Conservation (phyloP, 805 yeast genomes). For the Candida montana region DNA sequence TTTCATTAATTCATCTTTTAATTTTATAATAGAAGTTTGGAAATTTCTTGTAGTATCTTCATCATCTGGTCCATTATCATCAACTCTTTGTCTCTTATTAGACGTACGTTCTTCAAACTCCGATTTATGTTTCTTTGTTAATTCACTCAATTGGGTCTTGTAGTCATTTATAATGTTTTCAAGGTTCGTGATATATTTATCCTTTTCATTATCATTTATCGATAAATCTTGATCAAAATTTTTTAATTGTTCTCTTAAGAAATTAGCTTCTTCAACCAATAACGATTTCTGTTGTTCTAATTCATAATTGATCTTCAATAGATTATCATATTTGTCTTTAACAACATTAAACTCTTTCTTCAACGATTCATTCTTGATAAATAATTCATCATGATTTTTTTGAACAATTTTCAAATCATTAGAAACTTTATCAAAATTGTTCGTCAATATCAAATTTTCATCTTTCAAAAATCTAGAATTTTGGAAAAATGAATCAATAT, state of each 20-base stretch:
- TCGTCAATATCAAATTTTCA: conserved; percentile 32
- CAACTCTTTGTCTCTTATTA: conserved; percentile 28
- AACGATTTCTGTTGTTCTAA: conserved; percentile 47
- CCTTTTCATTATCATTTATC: conserved; percentile 18
- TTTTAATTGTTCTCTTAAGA: conserved; percentile 51
- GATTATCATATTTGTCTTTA: conserved; percentile 22
- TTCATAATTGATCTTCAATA: conserved; percentile 34
- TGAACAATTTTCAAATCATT: conserved; percentile 25
- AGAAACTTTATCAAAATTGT: conserved; percentile 26
- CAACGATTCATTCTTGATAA: conserved; percentile 33
- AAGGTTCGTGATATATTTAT: conserved; percentile 18
- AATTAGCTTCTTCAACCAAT: conserved; percentile 53
- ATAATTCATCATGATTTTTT: conserved; percentile 27
- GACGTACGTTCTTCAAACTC: conserved; percentile 16
- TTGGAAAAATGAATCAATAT: conserved; percentile 33
- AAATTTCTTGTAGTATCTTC: conserved; percentile 18
- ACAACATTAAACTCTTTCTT: conserved; percentile 24
- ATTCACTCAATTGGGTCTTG: conserved; percentile 26
- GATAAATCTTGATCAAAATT: conserved; percentile 35
- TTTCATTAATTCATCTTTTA: conserved; percentile 38
- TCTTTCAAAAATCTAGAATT: conserved; percentile 36
- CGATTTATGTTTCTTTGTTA: conserved; percentile 37
- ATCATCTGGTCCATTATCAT: conserved; percentile 9
- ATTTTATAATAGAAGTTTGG: conserved; percentile 26
- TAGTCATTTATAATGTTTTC: conserved; percentile 47